Percentiles rank a stretch among this genome's conserved stretches.
These are phyloP conservation scores for Alternaria triticina DNA, from an alignment of 2,329 filamentous ascomycete genomes.

Conservation along the genomic window DNA sequence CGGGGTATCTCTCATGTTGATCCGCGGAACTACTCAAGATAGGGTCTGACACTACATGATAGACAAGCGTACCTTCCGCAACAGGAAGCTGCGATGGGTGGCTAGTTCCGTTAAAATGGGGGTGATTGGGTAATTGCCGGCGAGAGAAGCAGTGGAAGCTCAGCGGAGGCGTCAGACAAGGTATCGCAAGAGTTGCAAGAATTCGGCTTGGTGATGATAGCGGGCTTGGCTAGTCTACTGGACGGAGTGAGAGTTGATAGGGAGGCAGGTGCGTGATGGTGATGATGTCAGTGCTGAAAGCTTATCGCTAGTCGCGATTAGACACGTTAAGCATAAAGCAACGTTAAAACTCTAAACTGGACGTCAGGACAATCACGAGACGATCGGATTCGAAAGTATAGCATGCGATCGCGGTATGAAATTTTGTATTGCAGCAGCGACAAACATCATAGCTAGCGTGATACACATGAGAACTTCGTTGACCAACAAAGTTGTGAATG, in stretches of 20 bases:
- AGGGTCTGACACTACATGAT: constrained; percentile 20
- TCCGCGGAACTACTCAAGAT: constrained; percentile 17
- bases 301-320: constrained; percentile 11
- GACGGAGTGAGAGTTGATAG: neutral
- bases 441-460: neutral
- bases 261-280: neutral
- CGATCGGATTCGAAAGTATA: neutral
- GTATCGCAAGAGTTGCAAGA: neutral
- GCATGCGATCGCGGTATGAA: neutral
- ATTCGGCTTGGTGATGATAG: constrained; percentile 1
- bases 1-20: constrained; percentile 17
- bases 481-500: neutral
- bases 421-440: neutral
- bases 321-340: constrained; percentile 22
- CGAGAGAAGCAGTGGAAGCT: neutral
- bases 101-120: neutral
- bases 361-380: neutral
- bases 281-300: constrained; percentile 14
- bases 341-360: constrained; percentile 21
- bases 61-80: constrained; percentile 19
- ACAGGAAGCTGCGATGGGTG: constrained; percentile 26
- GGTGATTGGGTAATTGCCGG: neutral
- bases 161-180: neutral
- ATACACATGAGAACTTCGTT: neutral
- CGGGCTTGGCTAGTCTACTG: neutral